Evolutionary conservation across 345 rosid genomes (phyloP).

Genomic region (Sonneratia alba): DNA sequence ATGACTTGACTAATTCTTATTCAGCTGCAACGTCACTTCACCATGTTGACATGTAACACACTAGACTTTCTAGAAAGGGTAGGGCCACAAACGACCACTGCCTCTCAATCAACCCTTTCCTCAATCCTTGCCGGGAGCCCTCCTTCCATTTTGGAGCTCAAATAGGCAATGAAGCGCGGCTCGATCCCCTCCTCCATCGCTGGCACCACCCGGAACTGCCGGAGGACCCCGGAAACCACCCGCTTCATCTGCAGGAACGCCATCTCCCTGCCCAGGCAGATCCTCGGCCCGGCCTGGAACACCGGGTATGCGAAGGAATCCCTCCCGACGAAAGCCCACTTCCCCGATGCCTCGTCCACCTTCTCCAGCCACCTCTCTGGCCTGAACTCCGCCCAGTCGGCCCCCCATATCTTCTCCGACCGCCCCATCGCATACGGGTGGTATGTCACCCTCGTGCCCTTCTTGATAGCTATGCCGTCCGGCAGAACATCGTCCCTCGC

Average conservation of each 20-base stretch:
- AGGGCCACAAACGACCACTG: neutral
- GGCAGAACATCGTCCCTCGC: conserved; percentile 13
- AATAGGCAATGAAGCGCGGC: conserved; percentile 4
- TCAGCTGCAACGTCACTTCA: no score
- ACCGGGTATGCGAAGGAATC: conserved; percentile 30
- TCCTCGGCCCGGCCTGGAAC: conserved; percentile 41
- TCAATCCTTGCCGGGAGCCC: conserved; percentile 43
- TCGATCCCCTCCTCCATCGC: conserved; percentile 18
- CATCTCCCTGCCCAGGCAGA: conserved; percentile 39
- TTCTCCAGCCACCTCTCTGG: conserved; percentile 37
- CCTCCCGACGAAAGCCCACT: conserved; percentile 18
- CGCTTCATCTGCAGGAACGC: conserved; percentile 39
- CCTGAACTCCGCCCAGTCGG: conserved; percentile 32
- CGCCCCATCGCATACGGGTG: conserved; percentile 46
- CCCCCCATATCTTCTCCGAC: conserved; percentile 36
- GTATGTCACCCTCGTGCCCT: conserved; percentile 26
- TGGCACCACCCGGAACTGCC: conserved; percentile 41
- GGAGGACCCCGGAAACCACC: conserved; percentile 27
- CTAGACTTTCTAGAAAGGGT: no score
- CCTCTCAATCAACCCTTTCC: conserved; percentile 10
- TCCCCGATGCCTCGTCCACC: conserved; percentile 3
- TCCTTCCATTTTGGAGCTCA: conserved; percentile 45
- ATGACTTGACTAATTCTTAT: no score
- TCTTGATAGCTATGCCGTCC: conserved; percentile 23
- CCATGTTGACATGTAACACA: no score